Percentiles rank a stretch among this genome's conserved stretches.
These are phyloP conservation scores for Wickerhamomyces pijperi DNA, from an alignment of 805 yeast genomes.

Conservation along the genomic window DNA sequence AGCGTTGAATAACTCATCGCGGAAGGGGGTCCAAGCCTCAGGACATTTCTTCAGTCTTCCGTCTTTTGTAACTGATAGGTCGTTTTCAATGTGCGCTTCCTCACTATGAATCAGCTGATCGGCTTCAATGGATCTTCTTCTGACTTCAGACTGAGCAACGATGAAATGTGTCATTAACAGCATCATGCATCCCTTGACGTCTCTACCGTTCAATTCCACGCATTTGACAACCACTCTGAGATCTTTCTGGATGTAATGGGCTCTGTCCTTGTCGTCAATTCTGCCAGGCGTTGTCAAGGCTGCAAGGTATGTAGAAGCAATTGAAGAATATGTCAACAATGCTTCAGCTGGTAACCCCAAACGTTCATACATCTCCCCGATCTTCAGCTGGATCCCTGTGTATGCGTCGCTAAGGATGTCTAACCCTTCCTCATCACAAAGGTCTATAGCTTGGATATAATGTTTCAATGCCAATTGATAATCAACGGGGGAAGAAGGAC, in stretches of 20 bases:
- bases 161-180: constrained; percentile 51
- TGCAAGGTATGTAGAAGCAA: constrained; percentile 46
- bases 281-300: constrained; percentile 33
- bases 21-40: constrained; percentile 60
- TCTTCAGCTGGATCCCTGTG: constrained; percentile 81
- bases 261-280: constrained; percentile 25
- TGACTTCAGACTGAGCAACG: constrained; percentile 57
- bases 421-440: constrained; percentile 45
- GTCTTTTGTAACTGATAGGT: background rate
- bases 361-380: constrained; percentile 79
- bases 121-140: constrained; percentile 25
- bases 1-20: constrained; percentile 68
- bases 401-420: constrained; percentile 63
- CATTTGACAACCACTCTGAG: constrained; percentile 58
- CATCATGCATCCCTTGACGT: constrained; percentile 41
- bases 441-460: constrained; percentile 65
- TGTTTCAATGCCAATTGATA: constrained; percentile 56
- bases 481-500: constrained; percentile 31
- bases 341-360: constrained; percentile 55
- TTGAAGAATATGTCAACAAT: constrained; percentile 51
- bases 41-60: constrained; percentile 26
- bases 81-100: background rate
- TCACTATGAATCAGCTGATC: constrained; percentile 20
- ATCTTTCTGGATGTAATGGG: constrained; percentile 58
- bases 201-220: constrained; percentile 39